phyloP scores from a whole-genome alignment of 2,329 filamentous ascomycete genomes.

The Trematosphaeria pertusa region DNA sequence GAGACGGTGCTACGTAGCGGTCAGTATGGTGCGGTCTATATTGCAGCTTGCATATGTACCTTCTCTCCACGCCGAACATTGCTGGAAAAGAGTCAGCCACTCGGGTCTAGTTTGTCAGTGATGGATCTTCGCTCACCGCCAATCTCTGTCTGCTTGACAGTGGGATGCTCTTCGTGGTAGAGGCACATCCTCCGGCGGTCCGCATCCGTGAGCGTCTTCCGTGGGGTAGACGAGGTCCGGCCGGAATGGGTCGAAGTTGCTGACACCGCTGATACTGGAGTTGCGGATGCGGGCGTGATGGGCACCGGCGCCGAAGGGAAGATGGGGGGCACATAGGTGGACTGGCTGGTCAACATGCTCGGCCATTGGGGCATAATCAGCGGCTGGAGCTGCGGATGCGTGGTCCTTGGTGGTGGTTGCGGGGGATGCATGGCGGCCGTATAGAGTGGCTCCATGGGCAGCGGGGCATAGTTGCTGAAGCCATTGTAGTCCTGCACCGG shows the following conservation, averaged over 20 bases:
- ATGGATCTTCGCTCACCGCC: constrained; percentile 66
- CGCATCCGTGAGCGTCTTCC: constrained; percentile 88
- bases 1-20: constrained; percentile 83
- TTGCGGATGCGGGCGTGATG: constrained; percentile 47
- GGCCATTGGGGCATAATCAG: constrained; percentile 51
- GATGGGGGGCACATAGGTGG: constrained; percentile 47
- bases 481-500: constrained; percentile 50
- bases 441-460: constrained; percentile 51
- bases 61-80: constrained; percentile 95
- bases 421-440: constrained; percentile 48
- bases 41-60: constrained; percentile 62
- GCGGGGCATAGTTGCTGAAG: constrained; percentile 45
- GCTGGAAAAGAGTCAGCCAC: constrained; percentile 58
- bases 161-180: constrained; percentile 89
- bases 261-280: constrained; percentile 50
- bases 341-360: constrained; percentile 52
- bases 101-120: constrained; percentile 15
- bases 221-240: constrained; percentile 66
- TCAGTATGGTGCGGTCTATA: constrained; percentile 23
- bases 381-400: constrained; percentile 50
- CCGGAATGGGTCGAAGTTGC: constrained; percentile 46
- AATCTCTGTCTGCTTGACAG: constrained; percentile 94
- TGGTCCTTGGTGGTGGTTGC: constrained; percentile 39
- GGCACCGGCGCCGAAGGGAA: constrained; percentile 47
- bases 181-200: constrained; percentile 93